Evolutionary conservation across 257 asterid genomes (phyloP), one percentile per base, ranked within the genome.

Genomic region (Solanum arcanum): DNA sequence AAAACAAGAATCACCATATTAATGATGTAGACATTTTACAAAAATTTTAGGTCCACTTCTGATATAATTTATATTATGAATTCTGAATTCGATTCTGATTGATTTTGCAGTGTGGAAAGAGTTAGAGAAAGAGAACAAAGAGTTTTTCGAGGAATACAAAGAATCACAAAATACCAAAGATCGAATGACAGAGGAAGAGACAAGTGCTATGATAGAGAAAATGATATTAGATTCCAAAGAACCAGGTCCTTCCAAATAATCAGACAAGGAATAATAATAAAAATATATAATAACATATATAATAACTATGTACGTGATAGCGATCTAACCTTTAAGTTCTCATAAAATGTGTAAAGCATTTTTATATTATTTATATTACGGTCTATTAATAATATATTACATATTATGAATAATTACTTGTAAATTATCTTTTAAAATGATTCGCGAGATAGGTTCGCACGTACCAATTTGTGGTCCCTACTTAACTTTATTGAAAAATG

Each of bases 101-200:
- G 0, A 23, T 15, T 7, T 56, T 76, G 90, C 92, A 92, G 94
- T 92, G 60, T 92, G 94, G 94, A 90, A 80, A 21, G 94, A 92
- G 88, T 72, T 92, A 15, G 93, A 88, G 89, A 92, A 92, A 83
- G 94, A 88, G 77, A 92, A 92, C 87, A 87, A 90, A 84, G 93
- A 89, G 64, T 90, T 92, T 89, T 92, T 92, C 33, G 89, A 92
- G 60, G 86, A 86, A 20, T 92, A 92, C 52, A 35, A 88, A 31
- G 87, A 85, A 86, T 90, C 92, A 41, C 93, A 87, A 85, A 87
- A 62, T 84, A 86, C 76, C 86, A 86, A 80, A 86, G 92, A 90
- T 84, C 86, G 83, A 42, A 86, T 88, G 88, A 87, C 92, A 9
- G 92, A 90, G 83, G 88, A 87, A 3, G 91, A 90, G 73, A 89